Base-by-base conservation (phyloP, 2,329 filamentous ascomycete species). In the Periconia sp. region DNA sequence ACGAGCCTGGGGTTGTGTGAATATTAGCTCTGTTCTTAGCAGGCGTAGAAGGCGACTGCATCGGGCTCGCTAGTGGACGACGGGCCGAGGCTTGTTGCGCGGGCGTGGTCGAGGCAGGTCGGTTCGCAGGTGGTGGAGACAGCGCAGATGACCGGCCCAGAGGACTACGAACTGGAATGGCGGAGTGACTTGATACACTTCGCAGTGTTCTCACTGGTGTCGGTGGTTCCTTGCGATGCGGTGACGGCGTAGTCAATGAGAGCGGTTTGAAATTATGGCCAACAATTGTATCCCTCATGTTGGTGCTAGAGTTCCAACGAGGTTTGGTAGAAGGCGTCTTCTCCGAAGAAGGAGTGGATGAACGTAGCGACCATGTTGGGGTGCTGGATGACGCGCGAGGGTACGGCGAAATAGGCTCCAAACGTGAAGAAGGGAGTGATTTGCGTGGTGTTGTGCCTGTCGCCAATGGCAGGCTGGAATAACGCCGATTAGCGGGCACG, bases 391-490 rank as follows among this genome's bases (percentile, higher is more conserved):
- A 60, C 11, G 58, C 57, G 27, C 69, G 69, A 43, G 66, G 47
- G 57, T 27, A 60, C 54, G 33, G 58, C 40, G 54, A 64, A 30
- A 59, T 62, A n/a, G 57, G 55, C 49, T 62, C 52, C 46, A 68
- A 18, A 48, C 59, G 55, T 33, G 59, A 56, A 43, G 63, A 23
- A n/a, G 63, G 56, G 13, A 63, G 50, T 13, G 62, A 52, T 53
- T 71, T 73, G 48, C 65, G 63, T 15, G 64, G 54, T 43, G 53
- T 49, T 35, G 50, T 60, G 41, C 51, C 59, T 3, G 61, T 59
- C 33, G 60, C 58, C 20, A 68, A 72, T 1, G 80, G 80, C 41
- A 82, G 58, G 49, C 77, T 79, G 8, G 80, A 82, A 47, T 77
- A 77, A 5, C 81, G 77, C 41, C 77, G 79, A 41, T 71, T 73